Evolutionary conservation across 768 basidiomycete species (phyloP).

Genomic region (Trametes gibbosa): DNA sequence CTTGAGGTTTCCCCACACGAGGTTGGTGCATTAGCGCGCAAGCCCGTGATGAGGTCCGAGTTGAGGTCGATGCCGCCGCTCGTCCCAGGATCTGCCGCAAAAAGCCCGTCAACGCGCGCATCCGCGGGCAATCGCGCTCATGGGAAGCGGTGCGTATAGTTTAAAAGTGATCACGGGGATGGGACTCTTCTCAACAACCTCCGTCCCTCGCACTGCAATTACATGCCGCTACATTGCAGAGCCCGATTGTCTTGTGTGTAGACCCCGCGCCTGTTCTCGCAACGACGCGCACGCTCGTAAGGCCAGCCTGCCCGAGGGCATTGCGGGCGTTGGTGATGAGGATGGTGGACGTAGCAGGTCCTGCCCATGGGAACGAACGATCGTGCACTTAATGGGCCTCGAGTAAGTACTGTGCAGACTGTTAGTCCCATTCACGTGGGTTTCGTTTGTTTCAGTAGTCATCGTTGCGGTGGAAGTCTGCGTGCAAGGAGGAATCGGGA

Average conservation of each 20-base stretch:
- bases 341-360: no score
- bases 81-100: constrained; percentile 70
- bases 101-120: constrained; percentile 2
- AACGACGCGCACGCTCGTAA: constrained; percentile 64
- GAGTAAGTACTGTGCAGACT: constrained; percentile 28
- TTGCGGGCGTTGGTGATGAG: constrained; percentile 43
- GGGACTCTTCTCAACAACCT: constrained; percentile 75
- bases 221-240: constrained; percentile 78
- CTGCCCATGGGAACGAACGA: no score
- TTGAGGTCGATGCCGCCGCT: constrained; percentile 88
- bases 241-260: constrained; percentile 76
- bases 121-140: no score
- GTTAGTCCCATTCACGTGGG: constrained; percentile 10
- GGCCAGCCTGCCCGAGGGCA: constrained; percentile 65
- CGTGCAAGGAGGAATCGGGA: no score
- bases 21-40: constrained; percentile 70
- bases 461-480: background rate
- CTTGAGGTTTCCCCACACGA: constrained; percentile 88
- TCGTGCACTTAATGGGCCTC: no score
- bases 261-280: constrained; percentile 81
- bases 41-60: constrained; percentile 84
- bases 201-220: constrained; percentile 76
- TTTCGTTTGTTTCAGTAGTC: background rate
- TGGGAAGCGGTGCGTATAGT: constrained; percentile 46
- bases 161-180: constrained; percentile 89